Evolutionary conservation across 208 protist species (phyloP), one percentile per base, ranked within the genome.

Genomic region (Acanthamoeba healyi): DNA sequence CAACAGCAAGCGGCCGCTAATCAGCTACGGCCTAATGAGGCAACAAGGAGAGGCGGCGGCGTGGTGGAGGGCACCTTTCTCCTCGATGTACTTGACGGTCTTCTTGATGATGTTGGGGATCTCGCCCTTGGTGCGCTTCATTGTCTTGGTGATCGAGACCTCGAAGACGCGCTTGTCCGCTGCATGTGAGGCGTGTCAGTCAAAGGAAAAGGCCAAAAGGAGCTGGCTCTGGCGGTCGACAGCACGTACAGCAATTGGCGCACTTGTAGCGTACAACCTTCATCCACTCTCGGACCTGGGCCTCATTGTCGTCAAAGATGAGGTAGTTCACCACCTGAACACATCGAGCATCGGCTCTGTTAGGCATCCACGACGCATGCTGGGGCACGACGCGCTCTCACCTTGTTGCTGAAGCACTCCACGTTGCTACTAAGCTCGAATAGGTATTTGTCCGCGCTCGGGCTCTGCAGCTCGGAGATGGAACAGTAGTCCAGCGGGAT

Each of bases 241-340:
- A n/a, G n/a, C n/a, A n/a, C 79, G 49, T 87, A 87, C 79, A 87
- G 49, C 42, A 51, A 38, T 87, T 87, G 79, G 79, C 79, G 49
- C 79, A 87, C 36, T 87, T 87, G 46, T 87, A 87, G 22, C 79
- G 79, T 1, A 87, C 42, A 24, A 87, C n/a, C 79, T 87, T 87
- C 79, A 87, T 87, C 79, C 79, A 87, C 22, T 87, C 79, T 6
- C 79, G 79, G 32, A 87, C 79, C 32, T 87, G 42, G 2, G 79
- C 79, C 36, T 87, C 79, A 44, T 87, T 87, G 32, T 87, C 79
- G 36, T 87, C 79, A 14, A 61, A 87, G 15, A 87, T 63, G 49
- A 87, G 1, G n/a, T 87, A 87, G n/a, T 24, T 32, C 36, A 9
- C 67, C n/a, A 72, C 34, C 63, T 72, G 34, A n/a, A n/a, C n/a